Evolutionary conservation across 1,284 basidiomycete genomes (phyloP).

Genomic region (Fomes fomentarius): DNA sequence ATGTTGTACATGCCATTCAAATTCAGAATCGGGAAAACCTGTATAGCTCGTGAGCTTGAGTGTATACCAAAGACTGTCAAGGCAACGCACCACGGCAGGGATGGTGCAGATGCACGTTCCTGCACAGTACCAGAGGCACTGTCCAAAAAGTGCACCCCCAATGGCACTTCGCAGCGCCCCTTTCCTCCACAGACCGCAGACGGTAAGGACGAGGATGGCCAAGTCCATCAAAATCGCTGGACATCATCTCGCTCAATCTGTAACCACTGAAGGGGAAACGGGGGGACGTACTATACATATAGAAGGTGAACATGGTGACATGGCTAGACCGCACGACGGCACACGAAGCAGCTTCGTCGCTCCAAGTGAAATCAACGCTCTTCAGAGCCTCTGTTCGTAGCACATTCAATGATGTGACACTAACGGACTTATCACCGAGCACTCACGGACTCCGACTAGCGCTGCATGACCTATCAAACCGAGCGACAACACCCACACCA

Average conservation of each 20-base stretch:
- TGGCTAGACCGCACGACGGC: slow-evolving; percentile 12
- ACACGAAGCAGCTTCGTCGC: slow-evolving; percentile 1
- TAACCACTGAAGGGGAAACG: not conserved
- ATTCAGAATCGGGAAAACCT: slow-evolving; percentile 16
- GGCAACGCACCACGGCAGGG: slow-evolving; percentile 11
- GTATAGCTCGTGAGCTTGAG: not conserved
- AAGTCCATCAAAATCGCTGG: slow-evolving; percentile 18
- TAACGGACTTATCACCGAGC: no score
- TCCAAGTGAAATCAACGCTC: slow-evolving; percentile 13
- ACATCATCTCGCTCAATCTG: not conserved
- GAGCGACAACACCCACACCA: slow-evolving; percentile 10
- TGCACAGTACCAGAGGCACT: slow-evolving; percentile 21
- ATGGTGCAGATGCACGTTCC: slow-evolving; percentile 19
- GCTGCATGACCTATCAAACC: slow-evolving; percentile 13
- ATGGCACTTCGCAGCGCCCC: slow-evolving; percentile 14
- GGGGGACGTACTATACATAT: slow-evolving; percentile 17
- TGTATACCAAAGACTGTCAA: not conserved
- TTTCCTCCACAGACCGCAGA: slow-evolving; percentile 15
- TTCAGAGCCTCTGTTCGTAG: slow-evolving; percentile 8
- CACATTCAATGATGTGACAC: not conserved
- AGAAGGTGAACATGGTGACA: slow-evolving; percentile 18
- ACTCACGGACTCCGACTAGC: slow-evolving; percentile 18
- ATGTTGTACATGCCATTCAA: slow-evolving; percentile 16
- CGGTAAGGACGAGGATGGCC: slow-evolving; percentile 16
- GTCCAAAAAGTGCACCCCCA: slow-evolving; percentile 15